Evolutionary conservation across 805 yeast genomes (phyloP).

Genomic region (Kodamaea sagamina): DNA sequence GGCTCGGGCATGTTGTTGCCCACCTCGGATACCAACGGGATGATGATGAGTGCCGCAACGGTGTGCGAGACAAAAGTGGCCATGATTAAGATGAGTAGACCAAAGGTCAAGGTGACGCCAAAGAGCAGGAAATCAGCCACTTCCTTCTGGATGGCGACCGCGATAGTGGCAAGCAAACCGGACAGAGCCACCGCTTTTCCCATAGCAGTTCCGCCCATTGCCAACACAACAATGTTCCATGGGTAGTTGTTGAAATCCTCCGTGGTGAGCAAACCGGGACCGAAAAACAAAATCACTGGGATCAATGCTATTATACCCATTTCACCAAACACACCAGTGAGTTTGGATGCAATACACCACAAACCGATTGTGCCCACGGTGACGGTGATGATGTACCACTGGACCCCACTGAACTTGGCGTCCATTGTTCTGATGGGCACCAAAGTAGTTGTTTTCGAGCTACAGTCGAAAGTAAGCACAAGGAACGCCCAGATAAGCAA

Average conservation of each 20-base stretch:
- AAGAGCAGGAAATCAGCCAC: constrained; percentile 72
- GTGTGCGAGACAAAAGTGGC: constrained; percentile 49
- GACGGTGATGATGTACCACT: constrained; percentile 71
- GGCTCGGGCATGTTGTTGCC: constrained; percentile 40
- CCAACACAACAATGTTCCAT: constrained; percentile 93
- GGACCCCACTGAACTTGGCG: constrained; percentile 70
- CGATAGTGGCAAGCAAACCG: constrained; percentile 80
- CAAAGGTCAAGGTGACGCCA: constrained; percentile 71
- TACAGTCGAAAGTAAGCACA: constrained; percentile 57
- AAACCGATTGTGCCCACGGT: constrained; percentile 72
- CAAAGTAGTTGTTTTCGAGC: constrained; percentile 46
- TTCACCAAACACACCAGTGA: constrained; percentile 79
- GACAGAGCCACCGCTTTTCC: constrained; percentile 95
- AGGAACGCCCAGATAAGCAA: constrained; percentile 49
- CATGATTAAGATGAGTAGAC: constrained; percentile 40
- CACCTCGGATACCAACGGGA: constrained; percentile 44
- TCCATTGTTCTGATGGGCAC: constrained; percentile 58
- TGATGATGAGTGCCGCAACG: constrained; percentile 45
- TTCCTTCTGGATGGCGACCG: constrained; percentile 60
- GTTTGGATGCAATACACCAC: constrained; percentile 86
- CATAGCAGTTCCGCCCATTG: constrained; percentile 97
- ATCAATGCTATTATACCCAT: constrained; percentile 95
- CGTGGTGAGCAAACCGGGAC: constrained; percentile 80
- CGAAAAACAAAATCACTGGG: constrained; percentile 89
- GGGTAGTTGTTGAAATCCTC: constrained; percentile 95